Conservation (phyloP, 2,329 filamentous ascomycete species). For the Curvularia eragrostidis region DNA sequence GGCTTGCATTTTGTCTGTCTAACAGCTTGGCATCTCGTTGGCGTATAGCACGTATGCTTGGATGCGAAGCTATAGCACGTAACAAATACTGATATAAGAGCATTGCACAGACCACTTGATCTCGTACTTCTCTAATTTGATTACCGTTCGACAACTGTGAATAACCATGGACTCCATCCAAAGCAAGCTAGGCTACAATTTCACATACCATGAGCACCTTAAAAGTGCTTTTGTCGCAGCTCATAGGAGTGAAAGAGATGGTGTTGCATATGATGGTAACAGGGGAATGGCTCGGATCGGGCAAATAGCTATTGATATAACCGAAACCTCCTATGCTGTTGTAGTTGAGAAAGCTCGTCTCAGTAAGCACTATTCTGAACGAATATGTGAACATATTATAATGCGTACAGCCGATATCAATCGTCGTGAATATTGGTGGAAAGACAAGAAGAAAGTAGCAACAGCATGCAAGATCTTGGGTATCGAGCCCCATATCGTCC, state of each 20-base stretch:
- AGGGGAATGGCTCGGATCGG: slow-evolving; percentile 9
- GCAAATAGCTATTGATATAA: slow-evolving; percentile 3
- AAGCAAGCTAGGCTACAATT: neutral
- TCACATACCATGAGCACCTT: neutral
- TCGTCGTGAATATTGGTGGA: slow-evolving; percentile 7
- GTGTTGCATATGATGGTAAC: slow-evolving; percentile 5
- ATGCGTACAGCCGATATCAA: slow-evolving; percentile 6
- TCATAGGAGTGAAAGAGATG: neutral
- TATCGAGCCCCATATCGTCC: slow-evolving; percentile 3
- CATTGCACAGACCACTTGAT: neutral
- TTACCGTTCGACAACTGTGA: neutral
- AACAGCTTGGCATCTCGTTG: neutral
- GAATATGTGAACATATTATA: neutral
- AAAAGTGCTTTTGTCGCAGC: neutral
- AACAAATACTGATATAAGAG: neutral
- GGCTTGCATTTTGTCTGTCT: neutral
- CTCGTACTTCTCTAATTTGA: neutral
- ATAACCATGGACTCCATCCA: neutral
- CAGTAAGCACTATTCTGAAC: neutral
- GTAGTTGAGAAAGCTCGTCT: slow-evolving; percentile 5
- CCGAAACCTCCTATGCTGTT: slow-evolving; percentile 5
- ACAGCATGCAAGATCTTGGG: slow-evolving; percentile 3
- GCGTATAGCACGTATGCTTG: neutral
- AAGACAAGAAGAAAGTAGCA: slow-evolving; percentile 6
- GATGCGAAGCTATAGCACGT: neutral